These are phyloP conservation scores for Pseudocercospora fuligena DNA, from an alignment of 2,329 filamentous ascomycete genomes.

Conservation along the genomic window DNA sequence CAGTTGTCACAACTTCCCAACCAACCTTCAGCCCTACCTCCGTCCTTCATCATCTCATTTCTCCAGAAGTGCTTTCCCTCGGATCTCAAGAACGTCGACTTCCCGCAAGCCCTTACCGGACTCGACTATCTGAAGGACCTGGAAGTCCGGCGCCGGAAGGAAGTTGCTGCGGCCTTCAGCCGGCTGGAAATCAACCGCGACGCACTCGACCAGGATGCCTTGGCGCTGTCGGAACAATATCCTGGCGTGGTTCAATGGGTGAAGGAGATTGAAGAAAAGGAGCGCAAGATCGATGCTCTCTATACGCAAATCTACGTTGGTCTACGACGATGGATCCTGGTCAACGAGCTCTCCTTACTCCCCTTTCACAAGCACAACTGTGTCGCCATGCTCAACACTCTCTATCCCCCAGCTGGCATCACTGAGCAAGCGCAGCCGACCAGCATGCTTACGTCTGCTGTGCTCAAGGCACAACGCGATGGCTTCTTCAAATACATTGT, in stretches of 20 bases:
- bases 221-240: constrained; percentile 55
- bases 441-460: constrained; percentile 55
- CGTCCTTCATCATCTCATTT: constrained; percentile 66
- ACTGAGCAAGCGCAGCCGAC: constrained; percentile 50
- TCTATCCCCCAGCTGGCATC: constrained; percentile 62
- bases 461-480: constrained; percentile 62
- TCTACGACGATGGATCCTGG: constrained; percentile 67
- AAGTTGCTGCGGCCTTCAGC: constrained; percentile 60
- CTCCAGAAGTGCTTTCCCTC: constrained; percentile 63
- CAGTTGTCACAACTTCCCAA: constrained; percentile 64
- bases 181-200: constrained; percentile 58
- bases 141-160: constrained; percentile 63
- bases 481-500: constrained; percentile 67
- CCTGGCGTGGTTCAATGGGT: constrained; percentile 63
- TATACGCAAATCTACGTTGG: constrained; percentile 67
- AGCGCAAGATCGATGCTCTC: constrained; percentile 57
- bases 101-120: constrained; percentile 67
- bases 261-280: constrained; percentile 48
- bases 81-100: constrained; percentile 64
- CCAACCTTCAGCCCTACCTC: constrained; percentile 66
- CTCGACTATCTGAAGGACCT: constrained; percentile 70
- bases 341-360: constrained; percentile 66
- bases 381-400: constrained; percentile 70
- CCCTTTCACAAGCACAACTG: constrained; percentile 70
- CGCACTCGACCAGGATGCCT: constrained; percentile 52